These are phyloP conservation scores for Amoeboaphelidium protococcarum DNA, from an alignment of 371 early-diverging fungal species.

Conservation along the genomic window DNA sequence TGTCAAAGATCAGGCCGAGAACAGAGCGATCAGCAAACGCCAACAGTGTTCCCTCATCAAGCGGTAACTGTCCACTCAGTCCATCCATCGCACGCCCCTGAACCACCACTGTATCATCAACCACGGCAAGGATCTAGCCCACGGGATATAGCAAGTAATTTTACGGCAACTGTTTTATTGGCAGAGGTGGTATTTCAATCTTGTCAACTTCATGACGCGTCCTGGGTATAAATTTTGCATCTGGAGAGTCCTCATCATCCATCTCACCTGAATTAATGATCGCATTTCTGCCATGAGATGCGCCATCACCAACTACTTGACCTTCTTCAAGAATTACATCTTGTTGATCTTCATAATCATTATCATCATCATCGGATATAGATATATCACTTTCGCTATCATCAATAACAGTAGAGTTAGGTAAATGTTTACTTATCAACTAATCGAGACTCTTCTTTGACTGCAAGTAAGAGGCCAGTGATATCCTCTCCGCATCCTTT, in stretches of 20 bases:
- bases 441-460: neutral
- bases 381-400: neutral
- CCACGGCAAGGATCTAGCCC: constrained; percentile 35
- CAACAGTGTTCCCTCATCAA: constrained; percentile 54
- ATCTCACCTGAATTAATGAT: no score
- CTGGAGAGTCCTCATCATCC: no score
- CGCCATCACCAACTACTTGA: neutral
- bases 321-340: neutral
- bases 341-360: neutral
- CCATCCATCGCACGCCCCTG: constrained; percentile 18
- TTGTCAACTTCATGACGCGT: neutral
- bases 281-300: neutral
- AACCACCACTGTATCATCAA: constrained; percentile 47
- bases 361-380: neutral
- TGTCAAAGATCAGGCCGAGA: constrained; percentile 64
- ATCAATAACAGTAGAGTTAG: neutral
- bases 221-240: no score
- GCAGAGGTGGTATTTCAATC: neutral
- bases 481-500: neutral
- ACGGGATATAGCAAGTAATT: constrained; percentile 21
- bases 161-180: constrained; percentile 15
- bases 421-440: neutral
- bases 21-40: constrained; percentile 29
- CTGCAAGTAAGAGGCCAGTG: neutral
- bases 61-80: constrained; percentile 21